A percentile compares a stretch with the other conserved stretches of the same genome.
These are phyloP conservation scores for Porphyridium purpureum DNA, from an alignment of 23 red algal genomes.

Conservation along the genomic window DNA sequence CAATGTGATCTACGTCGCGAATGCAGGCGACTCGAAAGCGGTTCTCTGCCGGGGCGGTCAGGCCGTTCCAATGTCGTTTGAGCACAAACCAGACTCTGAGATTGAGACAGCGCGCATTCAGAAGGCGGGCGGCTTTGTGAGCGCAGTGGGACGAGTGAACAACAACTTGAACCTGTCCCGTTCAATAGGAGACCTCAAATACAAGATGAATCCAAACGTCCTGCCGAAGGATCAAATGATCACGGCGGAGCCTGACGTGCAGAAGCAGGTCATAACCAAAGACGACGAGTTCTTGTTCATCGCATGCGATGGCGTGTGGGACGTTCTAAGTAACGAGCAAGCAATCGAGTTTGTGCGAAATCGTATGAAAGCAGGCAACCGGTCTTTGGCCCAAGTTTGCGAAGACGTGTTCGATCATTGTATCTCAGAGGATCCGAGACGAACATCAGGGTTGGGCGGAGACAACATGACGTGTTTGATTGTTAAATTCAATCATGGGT, in stretches of 20 bases:
- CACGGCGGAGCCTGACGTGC: not conserved
- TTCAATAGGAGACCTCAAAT: conserved; percentile 1
- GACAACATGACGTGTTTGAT: not conserved
- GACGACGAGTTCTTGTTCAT: conserved; percentile 1
- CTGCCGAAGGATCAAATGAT: not conserved
- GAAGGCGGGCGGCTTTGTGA: not conserved
- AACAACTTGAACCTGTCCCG: not conserved
- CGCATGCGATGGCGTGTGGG: conserved; percentile 1
- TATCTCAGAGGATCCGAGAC: not conserved
- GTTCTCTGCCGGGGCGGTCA: not conserved
- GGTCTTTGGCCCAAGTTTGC: not conserved
- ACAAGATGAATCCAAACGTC: not conserved
- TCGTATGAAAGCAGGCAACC: not conserved
- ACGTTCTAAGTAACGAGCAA: not conserved
- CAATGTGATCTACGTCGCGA: not conserved
- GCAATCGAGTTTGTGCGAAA: not conserved
- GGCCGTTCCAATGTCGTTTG: not conserved
- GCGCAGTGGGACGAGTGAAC: not conserved
- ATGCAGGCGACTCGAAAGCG: not conserved
- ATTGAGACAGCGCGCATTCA: not conserved
- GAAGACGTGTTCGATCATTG: not conserved
- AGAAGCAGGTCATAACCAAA: not conserved
- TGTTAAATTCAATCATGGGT: not conserved
- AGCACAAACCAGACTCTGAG: not conserved
- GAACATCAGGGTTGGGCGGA: not conserved